Conservation (phyloP, 2,329 filamentous ascomycete species). For the Aspergillus cejpii region DNA sequence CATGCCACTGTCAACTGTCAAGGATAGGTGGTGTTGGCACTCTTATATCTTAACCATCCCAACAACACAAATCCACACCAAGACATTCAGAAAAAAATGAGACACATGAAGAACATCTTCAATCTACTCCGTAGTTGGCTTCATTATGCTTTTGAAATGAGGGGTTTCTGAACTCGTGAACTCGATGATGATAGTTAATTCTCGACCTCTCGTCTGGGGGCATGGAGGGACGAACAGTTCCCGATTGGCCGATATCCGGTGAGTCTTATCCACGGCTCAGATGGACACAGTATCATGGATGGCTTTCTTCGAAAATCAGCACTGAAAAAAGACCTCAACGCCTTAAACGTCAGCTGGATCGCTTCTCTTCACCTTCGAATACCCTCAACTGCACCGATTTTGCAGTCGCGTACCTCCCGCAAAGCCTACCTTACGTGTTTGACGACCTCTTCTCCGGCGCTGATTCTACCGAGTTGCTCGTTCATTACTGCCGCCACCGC, state of each 20-base stretch:
- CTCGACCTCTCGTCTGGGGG: constrained; percentile 27
- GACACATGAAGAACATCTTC: too few relatives aligned
- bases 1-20: too few relatives aligned
- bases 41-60: too few relatives aligned
- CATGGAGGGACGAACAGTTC: constrained; percentile 33
- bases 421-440: constrained; percentile 3
- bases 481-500: constrained; percentile 18
- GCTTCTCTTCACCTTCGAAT: constrained; percentile 3
- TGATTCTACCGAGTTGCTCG: constrained; percentile 11
- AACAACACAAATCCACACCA: too few relatives aligned
- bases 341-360: neutral
- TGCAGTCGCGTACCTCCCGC: constrained; percentile 11
- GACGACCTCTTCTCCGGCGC: constrained; percentile 1
- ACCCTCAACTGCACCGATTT: neutral
- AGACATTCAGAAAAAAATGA: too few relatives aligned
- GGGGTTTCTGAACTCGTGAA: constrained; percentile 4
- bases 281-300: constrained; percentile 4
- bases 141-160: neutral
- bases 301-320: constrained; percentile 5
- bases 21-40: too few relatives aligned
- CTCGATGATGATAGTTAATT: constrained; percentile 12
- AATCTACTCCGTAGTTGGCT: too few relatives aligned
- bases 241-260: constrained; percentile 29
- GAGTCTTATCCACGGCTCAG: constrained; percentile 18
- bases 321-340: neutral